phyloP scores from a whole-genome alignment of 768 basidiomycete species.

The Multifurca ochricompacta region DNA sequence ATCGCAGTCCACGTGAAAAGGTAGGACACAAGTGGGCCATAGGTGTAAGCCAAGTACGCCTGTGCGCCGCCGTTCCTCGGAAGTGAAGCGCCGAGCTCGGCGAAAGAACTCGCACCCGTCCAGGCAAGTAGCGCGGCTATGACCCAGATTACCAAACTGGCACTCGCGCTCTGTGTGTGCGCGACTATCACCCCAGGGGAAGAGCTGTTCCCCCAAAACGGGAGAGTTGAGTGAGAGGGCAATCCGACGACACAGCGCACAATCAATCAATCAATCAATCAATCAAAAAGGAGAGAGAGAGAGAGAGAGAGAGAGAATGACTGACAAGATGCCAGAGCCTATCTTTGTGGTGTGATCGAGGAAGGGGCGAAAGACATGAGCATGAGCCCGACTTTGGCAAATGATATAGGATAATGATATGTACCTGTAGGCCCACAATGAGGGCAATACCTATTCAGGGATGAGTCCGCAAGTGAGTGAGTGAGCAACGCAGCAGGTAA shows the following conservation, averaged over 20 bases:
- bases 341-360: not conserved
- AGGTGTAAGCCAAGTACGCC: conserved; percentile 4
- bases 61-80: conserved; percentile 6
- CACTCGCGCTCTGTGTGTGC: not conserved
- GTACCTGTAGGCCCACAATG: conserved; percentile 4
- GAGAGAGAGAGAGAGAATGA: no score
- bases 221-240: no score
- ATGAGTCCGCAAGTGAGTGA: not conserved
- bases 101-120: conserved; percentile 6
- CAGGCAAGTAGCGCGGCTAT: not conserved
- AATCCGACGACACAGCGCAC: no score
- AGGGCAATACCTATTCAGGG: not conserved
- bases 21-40: conserved; percentile 5
- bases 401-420: not conserved
- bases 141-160: not conserved
- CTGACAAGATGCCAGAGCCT: conserved; percentile 11
- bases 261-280: no score
- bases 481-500: no score
- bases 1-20: conserved; percentile 6
- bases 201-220: not conserved
- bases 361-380: no score
- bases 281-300: no score
- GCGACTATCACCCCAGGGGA: conserved; percentile 7
- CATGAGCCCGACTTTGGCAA: not conserved
- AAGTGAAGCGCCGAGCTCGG: conserved; percentile 6